Evolutionary conservation across 176 grass and related monocot genomes (phyloP).

Genomic region (Oryza australiensis): DNA sequence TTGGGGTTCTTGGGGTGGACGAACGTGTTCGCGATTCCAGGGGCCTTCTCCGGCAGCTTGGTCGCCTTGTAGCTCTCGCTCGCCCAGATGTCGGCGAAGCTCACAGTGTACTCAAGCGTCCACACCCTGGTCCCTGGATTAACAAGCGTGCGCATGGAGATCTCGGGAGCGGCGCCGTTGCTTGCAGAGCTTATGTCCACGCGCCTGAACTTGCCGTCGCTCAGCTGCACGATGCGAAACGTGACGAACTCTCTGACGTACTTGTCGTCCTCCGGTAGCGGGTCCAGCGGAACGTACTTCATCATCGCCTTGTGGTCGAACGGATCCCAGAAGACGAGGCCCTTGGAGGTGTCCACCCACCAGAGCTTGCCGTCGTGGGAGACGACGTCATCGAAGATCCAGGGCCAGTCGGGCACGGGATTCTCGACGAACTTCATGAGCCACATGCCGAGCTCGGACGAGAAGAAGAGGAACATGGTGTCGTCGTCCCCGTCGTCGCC

Average conservation of each 20-base stretch:
- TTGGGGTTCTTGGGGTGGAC: constrained; percentile 1
- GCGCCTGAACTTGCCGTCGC: constrained; percentile 11
- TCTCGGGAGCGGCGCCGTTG: background rate
- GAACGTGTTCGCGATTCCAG: no score
- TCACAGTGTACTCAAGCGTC: constrained; percentile 13
- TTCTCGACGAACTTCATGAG: no score
- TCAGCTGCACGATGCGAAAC: constrained; percentile 7
- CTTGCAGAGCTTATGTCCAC: background rate
- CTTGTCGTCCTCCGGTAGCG: no score
- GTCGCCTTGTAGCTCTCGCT: no score
- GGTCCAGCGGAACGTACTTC: no score
- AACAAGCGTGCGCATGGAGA: constrained; percentile 17
- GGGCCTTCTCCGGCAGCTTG: no score
- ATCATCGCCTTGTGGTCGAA: background rate
- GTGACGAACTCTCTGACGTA: no score
- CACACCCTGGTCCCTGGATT: background rate
- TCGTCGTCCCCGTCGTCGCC: no score
- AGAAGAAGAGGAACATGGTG: constrained; percentile 19
- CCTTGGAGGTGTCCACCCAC: constrained; percentile 14
- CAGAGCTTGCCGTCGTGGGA: constrained; percentile 19
- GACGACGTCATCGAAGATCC: background rate
- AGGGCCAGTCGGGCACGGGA: background rate
- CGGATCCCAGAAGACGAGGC: background rate
- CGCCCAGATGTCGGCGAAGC: constrained; percentile 22
- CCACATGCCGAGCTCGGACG: background rate